Base-by-base conservation (phyloP, 2,329 filamentous ascomycete genomes). In the Pleoardoris graminearum region DNA sequence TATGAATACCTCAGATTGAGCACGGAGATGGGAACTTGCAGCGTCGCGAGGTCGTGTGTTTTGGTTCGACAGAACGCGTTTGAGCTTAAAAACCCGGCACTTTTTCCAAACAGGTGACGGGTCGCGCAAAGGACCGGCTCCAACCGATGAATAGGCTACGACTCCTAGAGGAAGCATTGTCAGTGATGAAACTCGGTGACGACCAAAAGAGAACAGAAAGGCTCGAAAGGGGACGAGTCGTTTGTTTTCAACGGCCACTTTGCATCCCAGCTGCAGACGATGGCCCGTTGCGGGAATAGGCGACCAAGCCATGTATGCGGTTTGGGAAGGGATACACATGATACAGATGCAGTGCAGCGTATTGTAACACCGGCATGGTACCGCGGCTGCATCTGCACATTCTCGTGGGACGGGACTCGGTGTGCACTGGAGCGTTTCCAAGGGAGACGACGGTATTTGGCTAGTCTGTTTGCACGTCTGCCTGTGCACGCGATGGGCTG, bases 81-180 rank as follows among this genome's bases (percentile, higher is more conserved):
- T 67, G 55, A 69, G 53, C 37, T 65, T 70, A 37, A 63, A 57
- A 10, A 58, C 59, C 52, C 62, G 71, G 11, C 66, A 62, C 47
- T 59, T 67, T 58, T 64, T 71, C 68, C 71, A 73, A 48, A 73
- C 60, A 42, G 65, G 62, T 25, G 60, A 49, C 25, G 61, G 56
- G 43, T 72, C 60, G 49, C 66, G 58, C 51, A 70, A 60, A 61
- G 69, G 68, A 58, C 67, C 69, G 45, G 67, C 65, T 57, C 65
- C 66, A 52, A 69, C 64, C 37, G 69, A 67, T 39, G 72, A 64
- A 60, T 71, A 70, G 51, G 63, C 68, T 60, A 73, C 57, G 48
- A 71, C 68, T 60, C 72, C 72, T 74, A 75, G 47, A 21, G 71
- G 70, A 55, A 72, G 63, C 72, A 75, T 75, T 63, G 67, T 75